A percentile compares a stretch with the other conserved stretches of the same genome.
Conservation (phyloP, 495 filamentous ascomycete species). For the Cenococcum geophilum region DNA sequence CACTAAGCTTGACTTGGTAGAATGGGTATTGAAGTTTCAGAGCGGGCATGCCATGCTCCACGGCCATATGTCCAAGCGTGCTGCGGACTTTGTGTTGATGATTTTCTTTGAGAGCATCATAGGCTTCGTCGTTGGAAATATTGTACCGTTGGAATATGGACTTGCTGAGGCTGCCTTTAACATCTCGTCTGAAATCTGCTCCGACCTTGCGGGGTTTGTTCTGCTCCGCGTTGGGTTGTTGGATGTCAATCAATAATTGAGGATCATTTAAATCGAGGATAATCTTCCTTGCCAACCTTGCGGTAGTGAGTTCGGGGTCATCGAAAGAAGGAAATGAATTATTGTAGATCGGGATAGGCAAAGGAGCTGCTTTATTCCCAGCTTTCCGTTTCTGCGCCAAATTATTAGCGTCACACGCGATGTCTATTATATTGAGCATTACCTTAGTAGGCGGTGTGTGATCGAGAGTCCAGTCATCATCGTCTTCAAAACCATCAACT, state of each 20-base stretch:
- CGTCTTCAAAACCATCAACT: constrained; percentile 14
- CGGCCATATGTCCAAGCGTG: constrained; percentile 71
- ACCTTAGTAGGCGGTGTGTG: neutral
- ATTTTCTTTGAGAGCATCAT: constrained; percentile 93
- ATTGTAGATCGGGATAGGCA: constrained; percentile 44
- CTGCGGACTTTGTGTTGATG: constrained; percentile 91
- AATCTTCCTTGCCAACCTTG: constrained; percentile 65
- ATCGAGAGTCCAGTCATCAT: constrained; percentile 12
- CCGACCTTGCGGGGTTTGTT: constrained; percentile 37
- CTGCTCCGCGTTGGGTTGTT: constrained; percentile 36
- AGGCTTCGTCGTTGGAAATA: constrained; percentile 91
- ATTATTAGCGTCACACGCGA: neutral
- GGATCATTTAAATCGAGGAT: constrained; percentile 88
- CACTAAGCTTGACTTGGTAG: constrained; percentile 77
- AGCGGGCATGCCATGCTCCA: constrained; percentile 90
- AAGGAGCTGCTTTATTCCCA: constrained; percentile 39
- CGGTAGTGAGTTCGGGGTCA: constrained; percentile 56
- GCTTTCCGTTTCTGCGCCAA: constrained; percentile 44
- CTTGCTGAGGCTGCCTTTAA: constrained; percentile 49
- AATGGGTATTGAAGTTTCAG: constrained; percentile 87
- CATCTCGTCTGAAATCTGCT: constrained; percentile 48
- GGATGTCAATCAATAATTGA: constrained; percentile 69
- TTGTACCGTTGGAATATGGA: constrained; percentile 78
- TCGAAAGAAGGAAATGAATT: constrained; percentile 51
- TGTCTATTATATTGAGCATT: neutral